Conservation (phyloP, 768 basidiomycete genomes). For the Psilocybe sp. region DNA sequence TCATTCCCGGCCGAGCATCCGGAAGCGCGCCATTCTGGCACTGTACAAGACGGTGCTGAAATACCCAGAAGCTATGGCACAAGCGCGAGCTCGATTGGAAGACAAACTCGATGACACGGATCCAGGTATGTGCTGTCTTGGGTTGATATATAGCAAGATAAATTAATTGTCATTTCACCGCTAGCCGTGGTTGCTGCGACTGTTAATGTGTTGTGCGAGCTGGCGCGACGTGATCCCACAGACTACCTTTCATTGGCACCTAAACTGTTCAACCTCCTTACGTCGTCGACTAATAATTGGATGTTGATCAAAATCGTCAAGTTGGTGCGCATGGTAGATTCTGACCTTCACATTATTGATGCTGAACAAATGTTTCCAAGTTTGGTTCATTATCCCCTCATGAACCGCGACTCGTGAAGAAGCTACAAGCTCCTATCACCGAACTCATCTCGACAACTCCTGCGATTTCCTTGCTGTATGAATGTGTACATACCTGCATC, state of each 20-base stretch:
- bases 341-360: not conserved
- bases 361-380: conserved; percentile 36
- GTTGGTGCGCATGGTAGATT: conserved; percentile 48
- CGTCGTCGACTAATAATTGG: conserved; percentile 97
- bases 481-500: conserved; percentile 98
- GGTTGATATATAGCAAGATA: not conserved
- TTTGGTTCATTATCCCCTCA: conserved; percentile 91
- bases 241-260: conserved; percentile 89
- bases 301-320: conserved; percentile 99
- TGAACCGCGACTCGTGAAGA: conserved; percentile 91
- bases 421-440: conserved; percentile 90
- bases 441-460: conserved; percentile 94
- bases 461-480: conserved; percentile 93
- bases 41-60: conserved; percentile 78
- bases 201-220: conserved; percentile 91
- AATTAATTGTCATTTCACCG: not conserved
- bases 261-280: conserved; percentile 88
- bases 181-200: conserved; percentile 91
- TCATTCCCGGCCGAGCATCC: conserved; percentile 83
- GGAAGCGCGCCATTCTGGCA: conserved; percentile 86
- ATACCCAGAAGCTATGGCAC: conserved; percentile 75
- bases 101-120: conserved; percentile 83
- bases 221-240: conserved; percentile 74
- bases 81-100: conserved; percentile 65
- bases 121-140: conserved; percentile 41